These are phyloP conservation scores for Fusarium sp. DNA, from an alignment of 2,329 filamentous ascomycete genomes.

Conservation along the genomic window DNA sequence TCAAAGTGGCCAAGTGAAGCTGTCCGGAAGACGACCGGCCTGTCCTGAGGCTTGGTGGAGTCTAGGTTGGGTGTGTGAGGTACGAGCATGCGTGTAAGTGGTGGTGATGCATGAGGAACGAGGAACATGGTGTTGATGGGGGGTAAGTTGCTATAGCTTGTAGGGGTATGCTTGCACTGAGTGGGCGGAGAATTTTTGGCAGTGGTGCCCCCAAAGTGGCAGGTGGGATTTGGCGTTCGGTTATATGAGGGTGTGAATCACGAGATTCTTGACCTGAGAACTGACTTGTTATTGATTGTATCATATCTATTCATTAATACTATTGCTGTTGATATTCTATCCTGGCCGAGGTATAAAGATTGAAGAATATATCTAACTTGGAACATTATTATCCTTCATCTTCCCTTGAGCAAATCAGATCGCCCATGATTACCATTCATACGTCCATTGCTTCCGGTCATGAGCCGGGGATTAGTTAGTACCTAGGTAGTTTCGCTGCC, in stretches of 20 bases:
- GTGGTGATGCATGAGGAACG: conserved; percentile 13
- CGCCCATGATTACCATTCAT: conserved; percentile 8
- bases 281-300: neutral
- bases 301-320: too few species aligned
- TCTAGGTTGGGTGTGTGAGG: conserved; percentile 5
- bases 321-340: too few species aligned
- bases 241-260: conserved; percentile 13
- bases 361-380: too few species aligned
- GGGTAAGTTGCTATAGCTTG: neutral
- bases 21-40: conserved; percentile 19
- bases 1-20: neutral
- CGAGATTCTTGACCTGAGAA: conserved; percentile 2
- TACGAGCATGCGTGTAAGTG: conserved; percentile 18
- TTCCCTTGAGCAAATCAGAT: conserved; percentile 2
- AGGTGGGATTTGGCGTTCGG: neutral
- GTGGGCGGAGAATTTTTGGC: conserved; percentile 32
- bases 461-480: conserved; percentile 14
- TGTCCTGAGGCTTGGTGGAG: conserved; percentile 2
- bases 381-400: neutral
- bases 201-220: conserved; percentile 46
- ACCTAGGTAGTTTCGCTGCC: neutral
- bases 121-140: conserved; percentile 29
- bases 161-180: conserved; percentile 5
- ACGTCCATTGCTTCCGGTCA: conserved; percentile 5
- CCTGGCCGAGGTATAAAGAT: neutral